Evolutionary conservation across 1,284 basidiomycete species (phyloP), one percentile per base, ranked within the genome.

Genomic region (Cutaneotrichosporon cyanovorans): DNA sequence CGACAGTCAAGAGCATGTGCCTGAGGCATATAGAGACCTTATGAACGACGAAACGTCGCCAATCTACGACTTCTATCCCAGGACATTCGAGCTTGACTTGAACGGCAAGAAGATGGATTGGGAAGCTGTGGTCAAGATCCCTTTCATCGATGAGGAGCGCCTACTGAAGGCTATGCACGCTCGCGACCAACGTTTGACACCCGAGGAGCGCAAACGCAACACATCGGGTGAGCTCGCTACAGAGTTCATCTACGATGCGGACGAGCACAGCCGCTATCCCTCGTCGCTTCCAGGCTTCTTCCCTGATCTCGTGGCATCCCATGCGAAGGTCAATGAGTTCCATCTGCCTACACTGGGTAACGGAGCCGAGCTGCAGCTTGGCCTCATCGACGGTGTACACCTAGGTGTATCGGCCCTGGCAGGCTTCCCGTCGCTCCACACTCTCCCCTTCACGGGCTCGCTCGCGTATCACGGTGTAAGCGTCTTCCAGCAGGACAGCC

Each of bases 81-180:
- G 75, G 14, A 81, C 88, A 44, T 98, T 97, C 59, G 90, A 89
- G 57, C 82, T 81, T 56, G 95, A 99, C 73, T 73, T 96, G 63
- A 98, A 98, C 62, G 95, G 95, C 40, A 98, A 99, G 78, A 98
- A 93, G 69, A 83, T 85, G 61, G 92, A 96, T 30, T 98, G 95
- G 95, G 95, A 99, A 69, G 93, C 93, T 0, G 81, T 98, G 50
- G 90, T 98, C 50, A 97, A 98, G 74, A 97, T 99, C 59, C 95
- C 95, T 0, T 99, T 99, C 72, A 98, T 99, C 55, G 83, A 96
- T 40, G 83, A 95, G 71, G 64, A 76, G 15, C 77, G 88, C 40
- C 71, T 99, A 15, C 73, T 96, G 23, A 76, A 76, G 19, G 86
- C 90, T 1, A 93, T 96, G 91, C 71, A 74, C 84, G 83, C 82